Evolutionary conservation across 108 stramenopile species (phyloP), one percentile per base, ranked within the genome.

Genomic region (Pseudonitzschia multiseries): DNA sequence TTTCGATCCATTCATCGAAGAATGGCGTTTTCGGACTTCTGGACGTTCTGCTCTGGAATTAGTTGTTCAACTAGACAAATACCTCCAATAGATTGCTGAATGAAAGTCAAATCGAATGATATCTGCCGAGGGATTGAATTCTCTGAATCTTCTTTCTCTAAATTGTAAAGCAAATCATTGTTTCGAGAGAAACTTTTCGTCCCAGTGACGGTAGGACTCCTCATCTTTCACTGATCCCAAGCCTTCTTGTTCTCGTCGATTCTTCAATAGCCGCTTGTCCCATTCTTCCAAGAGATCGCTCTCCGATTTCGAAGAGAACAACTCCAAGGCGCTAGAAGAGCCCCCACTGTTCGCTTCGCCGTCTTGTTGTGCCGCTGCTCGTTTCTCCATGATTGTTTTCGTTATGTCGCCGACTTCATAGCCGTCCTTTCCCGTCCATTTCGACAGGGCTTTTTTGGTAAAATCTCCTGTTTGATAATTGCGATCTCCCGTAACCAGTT

Each of bases 341-440:
- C 40, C 40, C 33, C 40, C 61, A 13, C 33, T 27, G 26, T n/a
- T 21, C 15, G 42, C 28, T 6, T 27, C 8, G 21, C 41, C 24
- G 4, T 67, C 17, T 48, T 48, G 32, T 65, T 40, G 8, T 22
- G 33, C 22, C 36, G 42, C 66, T 26, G 31, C 28, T 14, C 10
- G n/a, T 50, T 50, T 67, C 8, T 36, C 44, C 18, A 48, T 13
- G 42, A 48, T 22, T 26, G 44, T 89, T 54, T 86, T 88, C 10
- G 87, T 88, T 0, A 91, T 77, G 69, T 93, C 93, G 21, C 93
- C 93, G 77, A 91, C 88, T 57, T 87, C 42, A 65, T 83, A 84
- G 0, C 59, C 54, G 21, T 89, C 89, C 56, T 93, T 91, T 40
- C 87, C 90, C 18, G 86, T 89, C 36, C 83, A 85, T 54, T 81